Percentiles rank a stretch among this genome's conserved stretches.
Conservation (phyloP, 1,139 yeast species). For the Suhomyces kunorum region DNA sequence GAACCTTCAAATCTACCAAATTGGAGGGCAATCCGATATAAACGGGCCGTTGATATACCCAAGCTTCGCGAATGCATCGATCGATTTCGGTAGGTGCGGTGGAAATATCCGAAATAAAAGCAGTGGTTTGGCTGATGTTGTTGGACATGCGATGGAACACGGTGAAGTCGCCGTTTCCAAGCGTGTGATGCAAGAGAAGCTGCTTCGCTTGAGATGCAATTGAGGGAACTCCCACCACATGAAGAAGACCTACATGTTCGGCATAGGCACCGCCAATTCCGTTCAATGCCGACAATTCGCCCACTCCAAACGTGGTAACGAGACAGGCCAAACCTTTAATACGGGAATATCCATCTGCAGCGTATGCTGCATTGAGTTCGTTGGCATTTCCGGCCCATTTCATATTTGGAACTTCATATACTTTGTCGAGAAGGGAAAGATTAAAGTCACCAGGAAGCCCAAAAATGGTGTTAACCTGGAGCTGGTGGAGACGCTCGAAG, state of each 20-base stretch:
- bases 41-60: conserved; percentile 39
- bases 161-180: conserved; percentile 83
- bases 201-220: conserved; percentile 64
- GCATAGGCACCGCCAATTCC: conserved; percentile 63
- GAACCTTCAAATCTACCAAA: conserved; percentile 38
- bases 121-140: conserved; percentile 35
- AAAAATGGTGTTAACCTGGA: conserved; percentile 64
- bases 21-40: conserved; percentile 43
- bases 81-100: conserved; percentile 39
- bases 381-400: conserved; percentile 72
- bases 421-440: conserved; percentile 63
- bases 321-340: conserved; percentile 58
- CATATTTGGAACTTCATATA: conserved; percentile 54
- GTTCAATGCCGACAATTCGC: conserved; percentile 60
- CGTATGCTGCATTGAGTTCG: conserved; percentile 71
- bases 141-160: conserved; percentile 69
- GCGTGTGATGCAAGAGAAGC: conserved; percentile 57
- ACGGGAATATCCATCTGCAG: conserved; percentile 73
- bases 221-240: conserved; percentile 60
- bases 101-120: conserved; percentile 30
- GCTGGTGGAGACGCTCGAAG: conserved; percentile 61
- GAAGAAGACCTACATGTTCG: conserved; percentile 58
- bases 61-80: conserved; percentile 39
- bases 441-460: conserved; percentile 86
- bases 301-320: conserved; percentile 70